These are phyloP conservation scores for Leptographium radiaticola DNA, from an alignment of 2,329 filamentous ascomycete species.

Conservation along the genomic window DNA sequence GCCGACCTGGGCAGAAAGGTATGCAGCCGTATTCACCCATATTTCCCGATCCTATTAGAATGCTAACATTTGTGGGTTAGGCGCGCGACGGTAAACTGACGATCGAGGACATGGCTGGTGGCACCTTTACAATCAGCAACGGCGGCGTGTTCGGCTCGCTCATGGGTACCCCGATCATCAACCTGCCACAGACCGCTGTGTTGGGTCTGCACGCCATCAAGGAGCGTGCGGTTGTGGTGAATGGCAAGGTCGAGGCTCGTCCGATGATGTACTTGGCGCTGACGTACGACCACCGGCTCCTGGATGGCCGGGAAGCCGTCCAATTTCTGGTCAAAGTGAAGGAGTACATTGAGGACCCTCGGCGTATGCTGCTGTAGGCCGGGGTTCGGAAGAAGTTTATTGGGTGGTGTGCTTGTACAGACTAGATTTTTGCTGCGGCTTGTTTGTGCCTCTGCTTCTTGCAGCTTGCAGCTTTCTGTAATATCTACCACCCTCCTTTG, in stretches of 20 bases:
- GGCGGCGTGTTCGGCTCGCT: slow-evolving; percentile 93
- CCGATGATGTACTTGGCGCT: slow-evolving; percentile 99
- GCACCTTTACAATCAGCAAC: slow-evolving; percentile 96
- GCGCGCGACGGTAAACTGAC: slow-evolving; percentile 93
- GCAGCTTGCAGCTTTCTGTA: background rate
- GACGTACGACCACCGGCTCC: slow-evolving; percentile 91
- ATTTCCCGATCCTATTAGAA: background rate
- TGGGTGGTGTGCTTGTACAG: background rate
- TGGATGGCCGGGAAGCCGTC: slow-evolving; percentile 90
- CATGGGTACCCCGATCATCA: slow-evolving; percentile 98
- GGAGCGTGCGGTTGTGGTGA: slow-evolving; percentile 76
- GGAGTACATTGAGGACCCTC: slow-evolving; percentile 92
- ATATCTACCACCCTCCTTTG: background rate
- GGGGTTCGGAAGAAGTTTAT: background rate
- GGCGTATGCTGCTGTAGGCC: slow-evolving; percentile 65
- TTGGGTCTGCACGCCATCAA: slow-evolving; percentile 94
- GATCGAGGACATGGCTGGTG: slow-evolving; percentile 98
- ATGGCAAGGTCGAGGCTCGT: slow-evolving; percentile 88
- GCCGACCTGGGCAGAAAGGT: slow-evolving; percentile 94
- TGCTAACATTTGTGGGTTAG: slow-evolving; percentile 27
- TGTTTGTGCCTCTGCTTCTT: background rate
- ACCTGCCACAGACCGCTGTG: slow-evolving; percentile 84
- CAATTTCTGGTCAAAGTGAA: slow-evolving; percentile 96
- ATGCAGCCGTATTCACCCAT: slow-evolving; percentile 11
- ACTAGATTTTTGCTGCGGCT: background rate